Evolutionary conservation across 192 early-diverging fungal genomes (phyloP).

Genomic region (Coemansia sp.): DNA sequence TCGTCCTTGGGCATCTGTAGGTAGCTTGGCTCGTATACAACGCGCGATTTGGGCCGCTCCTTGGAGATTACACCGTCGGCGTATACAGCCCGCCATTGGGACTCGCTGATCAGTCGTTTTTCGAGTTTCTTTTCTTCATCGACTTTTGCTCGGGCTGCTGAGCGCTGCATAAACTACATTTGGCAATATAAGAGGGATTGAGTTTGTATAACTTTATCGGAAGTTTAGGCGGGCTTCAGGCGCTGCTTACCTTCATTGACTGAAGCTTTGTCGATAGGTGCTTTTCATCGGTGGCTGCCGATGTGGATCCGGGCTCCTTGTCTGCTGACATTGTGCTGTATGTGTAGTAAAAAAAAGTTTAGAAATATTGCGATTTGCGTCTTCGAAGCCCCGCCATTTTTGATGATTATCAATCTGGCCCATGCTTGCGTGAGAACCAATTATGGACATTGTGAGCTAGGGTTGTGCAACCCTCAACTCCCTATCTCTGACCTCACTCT

Average conservation of each 20-base stretch:
- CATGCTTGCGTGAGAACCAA: background rate
- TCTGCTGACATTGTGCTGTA: slow-evolving; percentile 13
- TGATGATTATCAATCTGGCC: background rate
- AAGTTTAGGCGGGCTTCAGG: background rate
- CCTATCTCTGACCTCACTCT: background rate
- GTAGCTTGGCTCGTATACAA: slow-evolving; percentile 50
- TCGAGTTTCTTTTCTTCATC: slow-evolving; percentile 32
- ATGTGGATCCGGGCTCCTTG: background rate
- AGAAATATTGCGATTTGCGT: background rate
- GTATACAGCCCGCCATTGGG: slow-evolving; percentile 53
- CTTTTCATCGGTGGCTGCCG: slow-evolving; percentile 32
- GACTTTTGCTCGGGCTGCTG: slow-evolving; percentile 30
- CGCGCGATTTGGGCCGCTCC: slow-evolving; percentile 13
- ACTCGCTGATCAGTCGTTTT: slow-evolving; percentile 39
- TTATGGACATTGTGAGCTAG: background rate
- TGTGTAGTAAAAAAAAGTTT: background rate
- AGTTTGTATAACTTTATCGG: background rate
- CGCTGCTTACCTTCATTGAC: slow-evolving; percentile 24
- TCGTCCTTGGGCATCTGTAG: slow-evolving; percentile 40
- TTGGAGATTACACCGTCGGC: slow-evolving; percentile 25
- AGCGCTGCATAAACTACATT: slow-evolving; percentile 54
- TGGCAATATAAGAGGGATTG: background rate
- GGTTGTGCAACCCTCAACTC: background rate
- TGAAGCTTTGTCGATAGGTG: slow-evolving; percentile 32
- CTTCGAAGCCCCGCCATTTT: background rate